Evolutionary conservation across 2,329 filamentous ascomycete species (phyloP).

Genomic region (Cercospora sojina): DNA sequence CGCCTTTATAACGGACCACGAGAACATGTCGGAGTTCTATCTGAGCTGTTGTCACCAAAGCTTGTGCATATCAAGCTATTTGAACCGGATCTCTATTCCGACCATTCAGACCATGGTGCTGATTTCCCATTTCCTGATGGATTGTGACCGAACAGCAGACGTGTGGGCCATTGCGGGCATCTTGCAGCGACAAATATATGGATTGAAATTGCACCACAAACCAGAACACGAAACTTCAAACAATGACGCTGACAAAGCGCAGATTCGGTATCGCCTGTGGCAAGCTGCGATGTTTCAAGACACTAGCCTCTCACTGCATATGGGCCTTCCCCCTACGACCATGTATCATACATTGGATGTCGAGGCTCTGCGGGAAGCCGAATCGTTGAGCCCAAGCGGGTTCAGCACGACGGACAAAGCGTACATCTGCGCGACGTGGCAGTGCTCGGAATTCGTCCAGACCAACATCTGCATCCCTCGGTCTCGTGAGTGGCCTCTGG

Average conservation of each 20-base stretch:
- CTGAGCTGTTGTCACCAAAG: background rate
- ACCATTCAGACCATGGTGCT: slow-evolving; percentile 78
- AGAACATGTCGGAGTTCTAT: slow-evolving; percentile 1
- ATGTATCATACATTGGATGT: background rate
- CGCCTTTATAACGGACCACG: background rate
- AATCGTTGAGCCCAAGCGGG: background rate
- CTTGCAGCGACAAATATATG: background rate
- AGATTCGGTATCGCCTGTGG: background rate
- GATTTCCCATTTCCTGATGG: slow-evolving; percentile 45
- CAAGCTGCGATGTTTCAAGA: background rate
- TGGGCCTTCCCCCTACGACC: background rate
- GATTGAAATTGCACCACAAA: background rate
- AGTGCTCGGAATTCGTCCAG: background rate
- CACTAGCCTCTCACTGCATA: background rate
- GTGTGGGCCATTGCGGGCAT: background rate
- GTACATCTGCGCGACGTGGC: background rate
- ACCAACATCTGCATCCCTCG: background rate
- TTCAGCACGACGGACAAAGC: background rate
- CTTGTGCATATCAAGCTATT: slow-evolving; percentile 5
- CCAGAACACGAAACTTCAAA: background rate
- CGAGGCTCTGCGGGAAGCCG: background rate
- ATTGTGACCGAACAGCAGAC: background rate
- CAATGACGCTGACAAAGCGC: background rate
- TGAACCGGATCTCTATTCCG: background rate
- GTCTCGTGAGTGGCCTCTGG: background rate